Evolutionary conservation across 139 green algal species (phyloP).

Genomic region (Edaphochlamys debaryana): DNA sequence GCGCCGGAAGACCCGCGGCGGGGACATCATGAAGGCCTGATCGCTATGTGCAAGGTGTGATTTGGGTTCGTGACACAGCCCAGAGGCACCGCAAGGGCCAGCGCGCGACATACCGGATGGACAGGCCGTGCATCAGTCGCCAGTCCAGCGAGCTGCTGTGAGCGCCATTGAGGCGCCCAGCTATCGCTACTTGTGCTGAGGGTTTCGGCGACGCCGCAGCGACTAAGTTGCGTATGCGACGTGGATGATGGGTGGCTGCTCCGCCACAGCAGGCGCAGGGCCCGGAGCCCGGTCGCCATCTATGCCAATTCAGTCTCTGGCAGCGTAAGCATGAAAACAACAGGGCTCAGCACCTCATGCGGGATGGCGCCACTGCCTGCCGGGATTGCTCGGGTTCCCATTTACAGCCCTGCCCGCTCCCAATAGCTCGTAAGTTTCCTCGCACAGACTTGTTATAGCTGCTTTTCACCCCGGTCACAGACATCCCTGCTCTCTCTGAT

Average conservation of each 20-base stretch:
- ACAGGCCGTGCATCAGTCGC: no score
- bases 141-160: neutral
- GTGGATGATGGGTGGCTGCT: neutral
- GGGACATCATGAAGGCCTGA: conserved; percentile 1
- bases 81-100: no score
- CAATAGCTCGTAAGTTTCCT: no score
- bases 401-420: no score
- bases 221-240: neutral
- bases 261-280: neutral
- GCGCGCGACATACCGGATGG: no score
- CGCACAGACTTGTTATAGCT: no score
- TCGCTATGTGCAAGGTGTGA: neutral
- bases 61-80: neutral
- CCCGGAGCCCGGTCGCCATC: neutral
- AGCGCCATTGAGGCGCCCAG: neutral
- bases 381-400: no score
- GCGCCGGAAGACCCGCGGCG: no score
- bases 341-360: no score
- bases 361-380: no score
- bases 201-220: neutral
- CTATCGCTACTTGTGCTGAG: conserved; percentile 1
- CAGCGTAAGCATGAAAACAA: no score
- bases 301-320: neutral
- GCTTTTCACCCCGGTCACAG: neutral
- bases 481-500: neutral